A percentile compares a stretch with the other conserved stretches of the same genome.
These are phyloP conservation scores for Raffaelea ambrosiae DNA, from an alignment of 2,329 filamentous ascomycete genomes.

Conservation along the genomic window DNA sequence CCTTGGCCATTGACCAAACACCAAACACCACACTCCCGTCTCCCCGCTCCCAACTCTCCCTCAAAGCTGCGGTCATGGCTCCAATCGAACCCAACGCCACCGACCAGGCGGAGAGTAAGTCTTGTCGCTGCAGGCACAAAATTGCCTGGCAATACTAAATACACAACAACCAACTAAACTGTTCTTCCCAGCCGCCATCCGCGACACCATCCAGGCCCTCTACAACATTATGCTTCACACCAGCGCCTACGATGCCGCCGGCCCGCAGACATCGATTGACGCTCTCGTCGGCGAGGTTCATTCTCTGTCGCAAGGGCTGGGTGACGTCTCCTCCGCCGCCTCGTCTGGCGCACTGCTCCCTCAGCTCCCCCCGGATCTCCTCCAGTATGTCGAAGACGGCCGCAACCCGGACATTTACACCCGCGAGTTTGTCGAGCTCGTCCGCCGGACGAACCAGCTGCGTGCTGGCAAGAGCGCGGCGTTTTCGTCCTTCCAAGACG, in stretches of 20 bases:
- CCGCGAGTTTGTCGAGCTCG: slow-evolving; percentile 63
- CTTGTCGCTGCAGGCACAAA: too few relatives aligned
- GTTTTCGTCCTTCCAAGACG: slow-evolving; percentile 52
- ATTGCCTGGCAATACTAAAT: too few relatives aligned
- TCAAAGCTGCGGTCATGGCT: slow-evolving; percentile 24
- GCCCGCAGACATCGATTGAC: slow-evolving; percentile 40
- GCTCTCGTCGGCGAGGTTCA: slow-evolving; percentile 48
- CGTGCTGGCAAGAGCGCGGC: slow-evolving; percentile 56
- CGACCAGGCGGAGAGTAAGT: slow-evolving; percentile 11
- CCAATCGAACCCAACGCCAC: slow-evolving; percentile 22
- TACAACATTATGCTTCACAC: slow-evolving; percentile 57
- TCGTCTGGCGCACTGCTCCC: slow-evolving; percentile 30
- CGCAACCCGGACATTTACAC: slow-evolving; percentile 70
- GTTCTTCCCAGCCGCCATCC: slow-evolving; percentile 11
- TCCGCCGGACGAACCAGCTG: slow-evolving; percentile 57
- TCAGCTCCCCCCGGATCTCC: slow-evolving; percentile 51
- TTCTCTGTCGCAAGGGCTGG: slow-evolving; percentile 29
- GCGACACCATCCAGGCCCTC: slow-evolving; percentile 52
- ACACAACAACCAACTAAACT: too few relatives aligned
- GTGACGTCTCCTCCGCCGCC: slow-evolving; percentile 31
- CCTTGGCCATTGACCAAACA: too few relatives aligned
- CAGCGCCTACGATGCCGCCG: slow-evolving; percentile 46
- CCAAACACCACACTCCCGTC: neutral
- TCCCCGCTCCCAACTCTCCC: too few relatives aligned
- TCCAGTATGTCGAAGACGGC: slow-evolving; percentile 62